phyloP scores from a whole-genome alignment of 2,329 filamentous ascomycete genomes.

The Elsinoe perseae region DNA sequence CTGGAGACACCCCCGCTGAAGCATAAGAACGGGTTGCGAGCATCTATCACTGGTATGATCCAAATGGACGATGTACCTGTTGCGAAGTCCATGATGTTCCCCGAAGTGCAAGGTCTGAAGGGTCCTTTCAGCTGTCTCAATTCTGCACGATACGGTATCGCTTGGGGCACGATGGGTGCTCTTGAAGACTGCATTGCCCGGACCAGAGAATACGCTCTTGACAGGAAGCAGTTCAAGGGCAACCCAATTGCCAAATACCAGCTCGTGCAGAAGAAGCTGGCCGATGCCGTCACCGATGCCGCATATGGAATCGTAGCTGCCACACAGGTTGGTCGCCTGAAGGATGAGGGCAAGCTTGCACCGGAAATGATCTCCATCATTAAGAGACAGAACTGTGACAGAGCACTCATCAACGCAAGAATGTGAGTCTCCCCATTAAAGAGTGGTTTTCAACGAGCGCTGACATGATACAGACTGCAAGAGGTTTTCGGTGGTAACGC shows the following conservation, averaged over 20 bases:
- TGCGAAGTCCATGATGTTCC: slow-evolving; percentile 87
- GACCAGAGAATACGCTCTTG: slow-evolving; percentile 77
- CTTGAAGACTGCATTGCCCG: slow-evolving; percentile 83
- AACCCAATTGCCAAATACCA: slow-evolving; percentile 96
- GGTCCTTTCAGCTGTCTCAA: slow-evolving; percentile 94
- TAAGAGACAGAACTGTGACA: slow-evolving; percentile 95
- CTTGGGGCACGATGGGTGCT: slow-evolving; percentile 87
- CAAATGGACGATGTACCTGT: slow-evolving; percentile 88
- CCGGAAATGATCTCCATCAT: slow-evolving; percentile 98
- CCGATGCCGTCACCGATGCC: slow-evolving; percentile 84
- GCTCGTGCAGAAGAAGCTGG: slow-evolving; percentile 94
- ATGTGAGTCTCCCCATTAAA: slow-evolving; percentile 37
- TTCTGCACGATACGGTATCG: slow-evolving; percentile 86
- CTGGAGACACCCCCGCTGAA: slow-evolving; percentile 87
- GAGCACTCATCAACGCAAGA: slow-evolving; percentile 71
- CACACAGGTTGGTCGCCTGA: slow-evolving; percentile 83
- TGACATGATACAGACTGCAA: slow-evolving; percentile 53
- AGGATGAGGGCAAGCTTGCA: slow-evolving; percentile 78
- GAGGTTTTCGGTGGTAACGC: slow-evolving; percentile 97
- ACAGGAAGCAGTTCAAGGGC: slow-evolving; percentile 90
- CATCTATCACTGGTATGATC: slow-evolving; percentile 96
- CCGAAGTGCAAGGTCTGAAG: slow-evolving; percentile 72
- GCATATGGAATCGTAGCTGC: slow-evolving; percentile 86
- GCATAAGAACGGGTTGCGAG: slow-evolving; percentile 89
- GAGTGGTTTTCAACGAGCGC: background rate